phyloP scores from a whole-genome alignment of 1,284 basidiomycete genomes.

The Butyriboletus appendiculatus region DNA sequence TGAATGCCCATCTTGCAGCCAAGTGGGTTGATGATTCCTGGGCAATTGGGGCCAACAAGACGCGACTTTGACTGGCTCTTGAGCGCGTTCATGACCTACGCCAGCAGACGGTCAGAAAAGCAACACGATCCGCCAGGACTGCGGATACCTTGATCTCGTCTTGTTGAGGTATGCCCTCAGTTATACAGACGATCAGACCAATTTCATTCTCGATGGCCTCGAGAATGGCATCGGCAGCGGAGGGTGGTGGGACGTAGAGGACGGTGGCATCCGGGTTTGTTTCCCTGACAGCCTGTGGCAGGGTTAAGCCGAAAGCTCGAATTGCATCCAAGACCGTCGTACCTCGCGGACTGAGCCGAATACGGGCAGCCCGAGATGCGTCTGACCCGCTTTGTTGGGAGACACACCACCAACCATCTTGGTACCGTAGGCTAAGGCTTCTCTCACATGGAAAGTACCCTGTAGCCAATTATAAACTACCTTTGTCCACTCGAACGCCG shows the following conservation, averaged over 20 bases:
- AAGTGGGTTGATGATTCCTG: conserved; percentile 95
- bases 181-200: conserved; percentile 94
- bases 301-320: not conserved
- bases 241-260: conserved; percentile 94
- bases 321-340: conserved; percentile 20
- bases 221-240: conserved; percentile 92
- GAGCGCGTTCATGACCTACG: conserved; percentile 88
- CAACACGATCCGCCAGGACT: conserved; percentile 4
- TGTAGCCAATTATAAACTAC: conserved; percentile 36
- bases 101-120: conserved; percentile 7
- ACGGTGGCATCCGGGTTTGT: conserved; percentile 89
- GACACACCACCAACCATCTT: conserved; percentile 98
- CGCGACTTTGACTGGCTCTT: conserved; percentile 94
- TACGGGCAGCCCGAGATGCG: conserved; percentile 93
- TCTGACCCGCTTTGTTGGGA: conserved; percentile 96
- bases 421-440: conserved; percentile 94
- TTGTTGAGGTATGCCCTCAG: conserved; percentile 95
- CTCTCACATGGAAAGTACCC: conserved; percentile 97
- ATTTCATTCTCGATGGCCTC: conserved; percentile 99
- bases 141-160: conserved; percentile 84
- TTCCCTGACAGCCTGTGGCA: conserved; percentile 74
- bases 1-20: conserved; percentile 99
- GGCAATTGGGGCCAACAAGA: conserved; percentile 97
- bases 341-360: conserved; percentile 94
- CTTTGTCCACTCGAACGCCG: not conserved